Evolutionary conservation across 1,139 yeast species (phyloP).

Genomic region (Blastobotrys indianensis): DNA sequence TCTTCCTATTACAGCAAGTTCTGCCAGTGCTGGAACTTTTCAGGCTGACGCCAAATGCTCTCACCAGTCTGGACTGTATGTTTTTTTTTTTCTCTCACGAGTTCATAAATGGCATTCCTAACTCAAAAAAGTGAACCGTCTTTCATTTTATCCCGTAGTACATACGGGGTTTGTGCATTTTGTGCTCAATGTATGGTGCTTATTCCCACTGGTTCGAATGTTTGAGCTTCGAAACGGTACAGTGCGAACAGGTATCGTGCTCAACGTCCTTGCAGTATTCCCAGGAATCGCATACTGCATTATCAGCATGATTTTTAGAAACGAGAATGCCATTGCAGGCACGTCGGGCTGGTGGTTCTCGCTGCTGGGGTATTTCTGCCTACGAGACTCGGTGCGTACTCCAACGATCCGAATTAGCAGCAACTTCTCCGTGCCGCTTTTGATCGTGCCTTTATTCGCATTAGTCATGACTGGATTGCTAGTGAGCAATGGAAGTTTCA

Average conservation of each 20-base stretch:
- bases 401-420: slow-evolving; percentile 16
- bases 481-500: slow-evolving; percentile 57
- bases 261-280: slow-evolving; percentile 65
- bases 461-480: slow-evolving; percentile 47
- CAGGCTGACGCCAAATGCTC: slow-evolving; percentile 50
- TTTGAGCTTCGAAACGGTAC: slow-evolving; percentile 81
- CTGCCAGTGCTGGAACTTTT: slow-evolving; percentile 35
- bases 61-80: slow-evolving; percentile 46
- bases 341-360: slow-evolving; percentile 69
- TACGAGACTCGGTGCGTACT: slow-evolving; percentile 41
- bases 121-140: slow-evolving; percentile 41
- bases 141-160: slow-evolving; percentile 71
- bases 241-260: slow-evolving; percentile 75
- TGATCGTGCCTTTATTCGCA: slow-evolving; percentile 52
- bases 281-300: slow-evolving; percentile 65
- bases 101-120: slow-evolving; percentile 3
- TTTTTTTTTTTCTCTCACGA: neutral
- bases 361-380: slow-evolving; percentile 58
- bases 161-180: slow-evolving; percentile 62
- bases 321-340: slow-evolving; percentile 39
- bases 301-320: slow-evolving; percentile 53
- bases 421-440: slow-evolving; percentile 48
- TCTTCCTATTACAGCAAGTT: slow-evolving; percentile 34
- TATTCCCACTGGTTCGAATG: slow-evolving; percentile 54
- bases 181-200: slow-evolving; percentile 52